These are phyloP conservation scores for Pilatotrama ljubarskyi DNA, from an alignment of 768 basidiomycete species.

Conservation along the genomic window DNA sequence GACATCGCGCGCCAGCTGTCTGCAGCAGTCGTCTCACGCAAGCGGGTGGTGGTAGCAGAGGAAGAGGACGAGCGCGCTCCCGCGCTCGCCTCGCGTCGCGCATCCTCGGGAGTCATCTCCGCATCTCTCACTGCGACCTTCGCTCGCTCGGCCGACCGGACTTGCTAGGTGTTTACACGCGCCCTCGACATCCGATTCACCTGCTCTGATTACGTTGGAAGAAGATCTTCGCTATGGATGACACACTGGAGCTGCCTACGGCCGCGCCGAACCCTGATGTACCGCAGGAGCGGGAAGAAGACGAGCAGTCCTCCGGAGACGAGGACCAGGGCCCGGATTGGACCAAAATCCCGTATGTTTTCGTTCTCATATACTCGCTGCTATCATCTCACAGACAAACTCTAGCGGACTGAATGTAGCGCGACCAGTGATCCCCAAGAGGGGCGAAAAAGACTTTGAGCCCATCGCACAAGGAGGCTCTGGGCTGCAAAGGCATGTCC, in stretches of 20 bases:
- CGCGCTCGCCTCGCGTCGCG: slow-evolving; percentile 3
- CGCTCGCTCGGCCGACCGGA: not conserved
- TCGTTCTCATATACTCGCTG: not conserved
- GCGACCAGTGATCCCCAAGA: slow-evolving; percentile 84
- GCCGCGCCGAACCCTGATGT: slow-evolving; percentile 32
- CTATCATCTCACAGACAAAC: not conserved
- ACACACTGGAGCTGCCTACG: slow-evolving; percentile 51
- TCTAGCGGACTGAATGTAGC: slow-evolving; percentile 23
- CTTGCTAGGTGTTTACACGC: not conserved
- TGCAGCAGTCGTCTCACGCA: not conserved
- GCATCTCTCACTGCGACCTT: not conserved
- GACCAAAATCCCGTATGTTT: slow-evolving; percentile 68
- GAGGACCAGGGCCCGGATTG: slow-evolving; percentile 79
- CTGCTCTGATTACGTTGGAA: not conserved
- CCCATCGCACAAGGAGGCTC: slow-evolving; percentile 67
- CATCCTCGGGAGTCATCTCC: slow-evolving; percentile 1
- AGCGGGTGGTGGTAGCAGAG: not conserved
- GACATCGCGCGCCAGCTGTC: slow-evolving; percentile 10
- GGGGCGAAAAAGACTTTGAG: slow-evolving; percentile 98
- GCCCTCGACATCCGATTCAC: not conserved
- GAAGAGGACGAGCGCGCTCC: not conserved
- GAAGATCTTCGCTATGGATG: slow-evolving; percentile 50
- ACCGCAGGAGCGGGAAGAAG: slow-evolving; percentile 41
- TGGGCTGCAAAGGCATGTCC: slow-evolving; percentile 75
- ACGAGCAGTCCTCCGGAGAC: slow-evolving; percentile 63